These are phyloP conservation scores for Diaporthe sp. DNA, from an alignment of 2,329 filamentous ascomycete genomes.

Conservation along the genomic window DNA sequence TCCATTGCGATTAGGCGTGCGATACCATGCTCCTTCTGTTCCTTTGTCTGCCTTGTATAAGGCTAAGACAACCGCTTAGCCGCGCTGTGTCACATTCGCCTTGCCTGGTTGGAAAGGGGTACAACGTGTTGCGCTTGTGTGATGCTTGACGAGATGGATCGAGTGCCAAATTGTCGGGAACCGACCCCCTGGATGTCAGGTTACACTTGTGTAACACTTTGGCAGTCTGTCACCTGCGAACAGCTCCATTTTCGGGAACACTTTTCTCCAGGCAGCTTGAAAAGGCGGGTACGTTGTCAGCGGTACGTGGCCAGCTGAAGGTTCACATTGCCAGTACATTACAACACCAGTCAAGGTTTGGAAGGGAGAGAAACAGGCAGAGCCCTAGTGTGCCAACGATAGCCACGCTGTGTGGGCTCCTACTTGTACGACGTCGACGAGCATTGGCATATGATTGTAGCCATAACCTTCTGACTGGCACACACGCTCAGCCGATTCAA, in stretches of 20 bases:
- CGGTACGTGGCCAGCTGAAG: not conserved
- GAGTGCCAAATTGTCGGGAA: conserved; percentile 4
- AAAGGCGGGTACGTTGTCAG: not conserved
- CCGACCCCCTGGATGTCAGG: not conserved
- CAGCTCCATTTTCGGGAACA: not conserved
- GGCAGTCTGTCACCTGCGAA: conserved; percentile 4
- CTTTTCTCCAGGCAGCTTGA: not conserved
- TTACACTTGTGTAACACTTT: conserved; percentile 17
- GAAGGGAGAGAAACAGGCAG: not conserved
- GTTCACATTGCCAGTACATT: not conserved
- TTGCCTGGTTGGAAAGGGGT: not conserved
- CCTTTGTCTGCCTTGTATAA: conserved; percentile 21
- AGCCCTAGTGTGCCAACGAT: not conserved
- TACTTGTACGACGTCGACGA: conserved; percentile 9
- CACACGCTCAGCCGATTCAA: not conserved
- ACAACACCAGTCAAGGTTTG: not conserved
- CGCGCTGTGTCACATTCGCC: conserved; percentile 22
- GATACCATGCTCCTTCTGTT: not conserved
- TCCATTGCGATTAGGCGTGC: conserved; percentile 21
- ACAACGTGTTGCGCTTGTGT: not conserved
- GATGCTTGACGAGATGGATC: conserved; percentile 15
- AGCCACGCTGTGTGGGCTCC: not conserved
- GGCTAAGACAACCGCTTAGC: conserved; percentile 33
- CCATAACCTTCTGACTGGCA: conserved; percentile 11
- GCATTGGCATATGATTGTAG: not conserved